Conservation (phyloP, 495 filamentous ascomycete genomes). For the Schizothecium vesticola region DNA sequence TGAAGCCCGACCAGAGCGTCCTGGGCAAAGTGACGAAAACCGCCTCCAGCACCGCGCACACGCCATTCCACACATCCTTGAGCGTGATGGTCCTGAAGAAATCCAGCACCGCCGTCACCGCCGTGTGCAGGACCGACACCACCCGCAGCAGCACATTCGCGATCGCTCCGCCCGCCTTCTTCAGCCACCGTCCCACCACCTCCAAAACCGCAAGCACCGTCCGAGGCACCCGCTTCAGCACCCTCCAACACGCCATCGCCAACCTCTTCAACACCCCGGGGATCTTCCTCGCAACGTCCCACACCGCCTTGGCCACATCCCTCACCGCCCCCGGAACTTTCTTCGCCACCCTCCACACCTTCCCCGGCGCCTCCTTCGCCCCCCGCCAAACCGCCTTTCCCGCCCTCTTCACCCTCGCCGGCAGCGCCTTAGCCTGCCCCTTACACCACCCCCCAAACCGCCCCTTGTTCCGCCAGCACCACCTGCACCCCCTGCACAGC, state of each 20-base stretch:
- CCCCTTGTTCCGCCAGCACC: slow-evolving; percentile 23
- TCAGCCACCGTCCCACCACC: slow-evolving; percentile 32
- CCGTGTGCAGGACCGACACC: slow-evolving; percentile 34
- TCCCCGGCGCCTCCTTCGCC: slow-evolving; percentile 15
- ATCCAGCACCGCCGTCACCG: slow-evolving; percentile 26
- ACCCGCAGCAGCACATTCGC: slow-evolving; percentile 22
- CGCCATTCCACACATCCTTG: slow-evolving; percentile 34
- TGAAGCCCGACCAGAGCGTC: slow-evolving; percentile 24
- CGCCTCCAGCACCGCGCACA: slow-evolving; percentile 25
- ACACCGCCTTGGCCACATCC: slow-evolving; percentile 21
- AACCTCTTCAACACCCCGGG: slow-evolving; percentile 17
- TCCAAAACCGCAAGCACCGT: slow-evolving; percentile 21
- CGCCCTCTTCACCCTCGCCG: slow-evolving; percentile 21
- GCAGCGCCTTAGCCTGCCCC: slow-evolving; percentile 20
- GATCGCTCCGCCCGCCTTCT: slow-evolving; percentile 23
- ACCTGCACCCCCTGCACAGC: slow-evolving; percentile 13
- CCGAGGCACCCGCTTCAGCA: slow-evolving; percentile 27
- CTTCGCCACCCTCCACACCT: slow-evolving; percentile 12
- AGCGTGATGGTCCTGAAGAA: slow-evolving; percentile 37
- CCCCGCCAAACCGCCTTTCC: slow-evolving; percentile 10
- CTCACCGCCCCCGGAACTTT: slow-evolving; percentile 19
- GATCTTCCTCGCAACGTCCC: slow-evolving; percentile 15
- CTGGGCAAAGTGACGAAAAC: slow-evolving; percentile 31
- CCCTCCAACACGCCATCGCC: slow-evolving; percentile 14
- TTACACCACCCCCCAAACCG: slow-evolving; percentile 24